phyloP scores from a whole-genome alignment of 306 rosid species.

The Datisca glomerata region DNA sequence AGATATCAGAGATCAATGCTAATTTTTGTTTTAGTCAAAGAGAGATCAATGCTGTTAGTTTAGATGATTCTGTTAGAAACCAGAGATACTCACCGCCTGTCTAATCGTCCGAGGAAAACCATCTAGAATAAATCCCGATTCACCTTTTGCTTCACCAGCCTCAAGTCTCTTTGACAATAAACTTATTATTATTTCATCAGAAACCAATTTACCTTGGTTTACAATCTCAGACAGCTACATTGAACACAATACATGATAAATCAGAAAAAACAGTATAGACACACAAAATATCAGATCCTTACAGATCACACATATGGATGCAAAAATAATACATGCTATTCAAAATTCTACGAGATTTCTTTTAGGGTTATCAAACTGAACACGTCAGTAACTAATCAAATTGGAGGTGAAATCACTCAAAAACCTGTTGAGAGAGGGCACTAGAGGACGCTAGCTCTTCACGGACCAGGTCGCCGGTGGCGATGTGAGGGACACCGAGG shows the following conservation, averaged over 20 bases:
- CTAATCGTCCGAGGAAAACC: constrained; percentile 90
- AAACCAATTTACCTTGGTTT: constrained; percentile 78
- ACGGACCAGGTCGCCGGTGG: constrained; percentile 93
- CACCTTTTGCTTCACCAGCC: constrained; percentile 63
- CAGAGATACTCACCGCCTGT: constrained; percentile 73
- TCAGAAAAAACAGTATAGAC: no score
- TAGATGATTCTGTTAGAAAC: neutral
- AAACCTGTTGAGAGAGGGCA: constrained; percentile 61
- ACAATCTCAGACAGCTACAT: constrained; percentile 83
- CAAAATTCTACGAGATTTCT: no score
- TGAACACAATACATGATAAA: no score
- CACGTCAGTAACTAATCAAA: no score
- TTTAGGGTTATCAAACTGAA: no score
- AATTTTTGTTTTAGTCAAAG: no score
- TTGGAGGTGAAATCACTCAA: neutral
- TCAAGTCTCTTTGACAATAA: constrained; percentile 76
- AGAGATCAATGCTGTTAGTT: neutral
- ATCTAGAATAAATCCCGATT: constrained; percentile 89
- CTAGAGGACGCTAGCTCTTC: constrained; percentile 76
- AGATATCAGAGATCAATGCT: no score
- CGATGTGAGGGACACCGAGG: constrained; percentile 75
- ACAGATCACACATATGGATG: no score
- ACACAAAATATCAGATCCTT: no score
- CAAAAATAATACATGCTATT: no score
- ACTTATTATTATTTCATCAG: constrained; percentile 77